Conservation (phyloP, 495 filamentous ascomycete species). For the Aspergillus sparsus region DNA sequence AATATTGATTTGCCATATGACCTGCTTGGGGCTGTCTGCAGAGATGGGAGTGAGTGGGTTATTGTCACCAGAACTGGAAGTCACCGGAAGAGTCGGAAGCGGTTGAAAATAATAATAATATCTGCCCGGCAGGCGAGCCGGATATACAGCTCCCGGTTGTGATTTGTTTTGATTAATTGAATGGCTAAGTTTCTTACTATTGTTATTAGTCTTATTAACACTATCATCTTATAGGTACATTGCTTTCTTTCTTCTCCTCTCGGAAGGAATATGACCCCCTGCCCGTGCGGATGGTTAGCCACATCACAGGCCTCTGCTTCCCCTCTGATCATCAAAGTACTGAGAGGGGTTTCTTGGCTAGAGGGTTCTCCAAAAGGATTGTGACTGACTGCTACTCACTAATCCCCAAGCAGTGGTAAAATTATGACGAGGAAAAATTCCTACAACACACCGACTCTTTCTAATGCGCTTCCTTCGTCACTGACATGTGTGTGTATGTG, state of each 20-base stretch:
- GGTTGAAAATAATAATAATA: constrained; percentile 2
- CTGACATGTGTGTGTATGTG: too few relatives aligned
- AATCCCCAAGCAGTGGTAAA: background rate
- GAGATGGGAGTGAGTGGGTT: constrained; percentile 28
- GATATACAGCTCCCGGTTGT: background rate
- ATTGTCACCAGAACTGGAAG: constrained; percentile 27
- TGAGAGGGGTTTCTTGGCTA: background rate
- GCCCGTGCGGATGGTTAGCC: constrained; percentile 6
- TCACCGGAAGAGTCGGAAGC: constrained; percentile 29
- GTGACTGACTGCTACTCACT: too few relatives aligned
- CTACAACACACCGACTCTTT: too few relatives aligned
- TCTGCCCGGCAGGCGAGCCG: constrained; percentile 17
- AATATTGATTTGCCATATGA: constrained; percentile 29
- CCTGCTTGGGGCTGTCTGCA: constrained; percentile 26
- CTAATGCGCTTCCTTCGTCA: too few relatives aligned
- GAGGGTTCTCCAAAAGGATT: too few relatives aligned
- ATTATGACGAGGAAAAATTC: background rate
- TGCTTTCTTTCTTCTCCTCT: background rate
- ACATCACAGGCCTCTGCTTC: constrained; percentile 21
- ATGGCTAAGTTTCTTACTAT: background rate
- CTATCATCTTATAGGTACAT: background rate
- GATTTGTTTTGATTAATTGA: constrained; percentile 6
- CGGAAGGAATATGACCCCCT: constrained; percentile 1
- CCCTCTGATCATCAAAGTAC: constrained; percentile 23
- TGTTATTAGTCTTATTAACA: background rate